Conservation (phyloP, 129 eudicot genomes). For the Chrysanthemum makinoi region DNA sequence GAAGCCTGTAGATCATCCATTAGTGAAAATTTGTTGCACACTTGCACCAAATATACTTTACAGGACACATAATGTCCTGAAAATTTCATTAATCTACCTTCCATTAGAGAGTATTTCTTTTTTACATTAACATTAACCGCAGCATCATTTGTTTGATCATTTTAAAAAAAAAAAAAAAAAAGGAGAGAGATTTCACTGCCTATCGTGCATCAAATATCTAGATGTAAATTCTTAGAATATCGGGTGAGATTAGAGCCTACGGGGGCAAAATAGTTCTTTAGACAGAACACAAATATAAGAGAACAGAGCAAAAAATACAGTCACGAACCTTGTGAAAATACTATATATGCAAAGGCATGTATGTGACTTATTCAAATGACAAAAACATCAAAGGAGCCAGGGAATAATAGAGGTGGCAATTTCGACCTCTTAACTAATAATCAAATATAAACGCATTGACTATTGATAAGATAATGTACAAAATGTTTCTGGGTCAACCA, state of each 20-base stretch:
- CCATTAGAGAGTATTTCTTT: neutral
- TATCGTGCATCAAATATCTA: neutral
- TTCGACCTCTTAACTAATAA: neutral
- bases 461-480: neutral
- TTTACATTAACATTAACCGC: neutral
- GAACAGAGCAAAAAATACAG: neutral
- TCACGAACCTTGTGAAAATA: too few relatives aligned
- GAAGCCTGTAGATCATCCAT: conserved; percentile 52
- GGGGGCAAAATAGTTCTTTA: neutral
- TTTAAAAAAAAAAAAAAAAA: neutral
- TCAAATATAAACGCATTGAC: neutral
- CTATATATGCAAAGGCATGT: neutral
- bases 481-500: neutral
- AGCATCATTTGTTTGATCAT: neutral
- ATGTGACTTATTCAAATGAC: neutral
- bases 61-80: neutral
- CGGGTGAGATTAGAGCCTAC: neutral
- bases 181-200: neutral
- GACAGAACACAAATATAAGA: neutral
- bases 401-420: neutral
- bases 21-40: neutral
- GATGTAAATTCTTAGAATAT: neutral
- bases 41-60: neutral
- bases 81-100: neutral
- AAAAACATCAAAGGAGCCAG: neutral